These are phyloP conservation scores for Plectosphaerella cucumerina DNA, from an alignment of 2,329 filamentous ascomycete species.

Conservation along the genomic window DNA sequence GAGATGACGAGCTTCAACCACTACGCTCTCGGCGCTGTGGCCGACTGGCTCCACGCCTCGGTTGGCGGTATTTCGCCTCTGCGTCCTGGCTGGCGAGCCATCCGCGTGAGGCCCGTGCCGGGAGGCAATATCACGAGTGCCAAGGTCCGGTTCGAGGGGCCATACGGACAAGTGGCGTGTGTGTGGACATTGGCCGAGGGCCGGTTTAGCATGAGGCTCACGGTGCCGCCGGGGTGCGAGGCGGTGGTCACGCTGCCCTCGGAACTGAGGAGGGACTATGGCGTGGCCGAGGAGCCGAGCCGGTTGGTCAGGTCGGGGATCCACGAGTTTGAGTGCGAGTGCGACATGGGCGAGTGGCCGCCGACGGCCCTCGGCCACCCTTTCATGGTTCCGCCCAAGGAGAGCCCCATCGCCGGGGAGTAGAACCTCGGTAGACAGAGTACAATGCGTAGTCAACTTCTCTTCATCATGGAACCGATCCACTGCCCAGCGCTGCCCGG, in stretches of 20 bases:
- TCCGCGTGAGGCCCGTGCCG: slow-evolving; percentile 7
- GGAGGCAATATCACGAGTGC: slow-evolving; percentile 9
- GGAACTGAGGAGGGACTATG: slow-evolving; percentile 1
- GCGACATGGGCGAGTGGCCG: slow-evolving; percentile 6
- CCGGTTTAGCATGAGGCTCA: slow-evolving; percentile 4
- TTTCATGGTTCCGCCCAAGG: background rate
- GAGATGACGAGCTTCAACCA: slow-evolving; percentile 38
- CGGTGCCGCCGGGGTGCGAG: slow-evolving; percentile 5
- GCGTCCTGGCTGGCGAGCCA: slow-evolving; percentile 16
- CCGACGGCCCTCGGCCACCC: background rate
- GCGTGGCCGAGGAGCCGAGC: background rate
- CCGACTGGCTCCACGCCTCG: slow-evolving; percentile 29
- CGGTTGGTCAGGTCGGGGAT: slow-evolving; percentile 1
- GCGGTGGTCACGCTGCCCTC: slow-evolving; percentile 6
- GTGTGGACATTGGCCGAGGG: slow-evolving; percentile 1
- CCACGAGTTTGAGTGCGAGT: slow-evolving; percentile 7
- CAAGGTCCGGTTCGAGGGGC: slow-evolving; percentile 5
- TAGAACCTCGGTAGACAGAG: background rate
- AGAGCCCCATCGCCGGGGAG: background rate
- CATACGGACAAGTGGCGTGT: slow-evolving; percentile 4
- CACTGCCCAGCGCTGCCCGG: background rate
- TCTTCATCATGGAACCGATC: too few relatives aligned
- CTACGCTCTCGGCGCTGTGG: slow-evolving; percentile 34
- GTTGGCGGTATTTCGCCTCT: slow-evolving; percentile 17
- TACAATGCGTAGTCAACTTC: background rate